Percentiles rank a stretch among this genome's conserved stretches.
Conservation (phyloP, 1,284 basidiomycete species). For the Polyporus tsugae region DNA sequence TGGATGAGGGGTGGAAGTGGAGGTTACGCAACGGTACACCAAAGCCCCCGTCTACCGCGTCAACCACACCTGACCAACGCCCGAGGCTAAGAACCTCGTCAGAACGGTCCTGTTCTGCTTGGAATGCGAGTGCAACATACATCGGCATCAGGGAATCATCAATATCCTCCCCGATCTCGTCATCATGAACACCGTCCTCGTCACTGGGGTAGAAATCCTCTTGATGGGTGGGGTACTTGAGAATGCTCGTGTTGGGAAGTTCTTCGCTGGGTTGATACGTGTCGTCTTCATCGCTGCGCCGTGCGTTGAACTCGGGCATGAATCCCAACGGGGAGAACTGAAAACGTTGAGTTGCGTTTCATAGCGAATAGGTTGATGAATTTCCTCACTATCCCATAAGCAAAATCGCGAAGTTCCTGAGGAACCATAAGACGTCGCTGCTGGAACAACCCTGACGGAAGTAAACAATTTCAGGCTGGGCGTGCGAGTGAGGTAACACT, state of each 20-base stretch:
- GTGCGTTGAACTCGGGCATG: not conserved
- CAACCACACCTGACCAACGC: constrained; percentile 15
- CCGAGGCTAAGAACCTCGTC: constrained; percentile 12
- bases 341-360: not conserved
- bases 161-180: not conserved
- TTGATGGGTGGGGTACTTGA: constrained; percentile 18
- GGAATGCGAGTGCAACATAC: constrained; percentile 11
- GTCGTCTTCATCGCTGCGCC: not conserved
- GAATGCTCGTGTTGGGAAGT: constrained; percentile 15
- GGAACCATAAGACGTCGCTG: constrained; percentile 33
- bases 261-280: not conserved
- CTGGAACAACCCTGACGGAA: constrained; percentile 31
- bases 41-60: not conserved
- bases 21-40: not conserved
- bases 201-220: constrained; percentile 25
- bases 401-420: constrained; percentile 32
- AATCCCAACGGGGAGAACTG: not conserved
- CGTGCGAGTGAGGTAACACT: not conserved
- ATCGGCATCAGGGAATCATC: constrained; percentile 17
- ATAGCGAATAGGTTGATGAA: not conserved
- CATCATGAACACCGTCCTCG: constrained; percentile 16
- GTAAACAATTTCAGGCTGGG: not conserved
- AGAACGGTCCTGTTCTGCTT: not conserved
- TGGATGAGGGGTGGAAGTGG: not conserved
- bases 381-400: constrained; percentile 34